Base-by-base conservation (phyloP, 257 asterid genomes). In the Datura wrightii region DNA sequence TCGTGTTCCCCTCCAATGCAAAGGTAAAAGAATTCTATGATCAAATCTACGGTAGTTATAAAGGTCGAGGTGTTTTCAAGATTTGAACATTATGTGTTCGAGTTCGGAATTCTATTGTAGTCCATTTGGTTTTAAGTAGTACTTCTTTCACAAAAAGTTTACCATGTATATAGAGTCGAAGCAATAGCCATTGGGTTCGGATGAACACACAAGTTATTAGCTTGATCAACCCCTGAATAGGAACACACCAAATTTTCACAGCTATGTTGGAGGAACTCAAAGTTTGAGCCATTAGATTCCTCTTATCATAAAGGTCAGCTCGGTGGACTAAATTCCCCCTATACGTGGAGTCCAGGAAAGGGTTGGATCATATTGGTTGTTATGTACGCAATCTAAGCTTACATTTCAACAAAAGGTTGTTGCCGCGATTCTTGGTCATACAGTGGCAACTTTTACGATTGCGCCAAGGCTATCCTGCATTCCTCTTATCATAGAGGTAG, bases 1-100 rank as follows among this genome's bases (percentile, higher is more conserved):
- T 5, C 92, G 93, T 0, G 95, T 94, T 11, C 92, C 97, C 3
- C 53, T 95, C 48, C 92, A 92, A 50, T 95, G 98, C 90, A 91
- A 88, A 92, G 96, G 98, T 92, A 81, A 80, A 15, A 13, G 1
- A 9, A 1, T 19, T 44, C 18, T 67, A 41, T 7, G 34, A n/a
- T 58, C 11, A 58, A 24, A 24, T 24, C 31, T 24, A 24, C 31
- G 31, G 31, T 24, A 24, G 31, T 24, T 24, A 24, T 24, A 24
- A 24, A 39, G 42, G 42, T 39, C 42, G 42, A 39, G 42, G 42
- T 39, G 42, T 2, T 2, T 39, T 39, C 42, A 39, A 39, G 42
- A 39, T 39, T 39, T 39, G 42, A 39, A 39, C 42, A 39, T 39
- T 39, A 39, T 39, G 42, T 39, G 42, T 39, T 39, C 4, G 42